A percentile compares a stretch with the other conserved stretches of the same genome.
phyloP scores from a whole-genome alignment of 768 basidiomycete genomes.

The Baorangia bicolor region DNA sequence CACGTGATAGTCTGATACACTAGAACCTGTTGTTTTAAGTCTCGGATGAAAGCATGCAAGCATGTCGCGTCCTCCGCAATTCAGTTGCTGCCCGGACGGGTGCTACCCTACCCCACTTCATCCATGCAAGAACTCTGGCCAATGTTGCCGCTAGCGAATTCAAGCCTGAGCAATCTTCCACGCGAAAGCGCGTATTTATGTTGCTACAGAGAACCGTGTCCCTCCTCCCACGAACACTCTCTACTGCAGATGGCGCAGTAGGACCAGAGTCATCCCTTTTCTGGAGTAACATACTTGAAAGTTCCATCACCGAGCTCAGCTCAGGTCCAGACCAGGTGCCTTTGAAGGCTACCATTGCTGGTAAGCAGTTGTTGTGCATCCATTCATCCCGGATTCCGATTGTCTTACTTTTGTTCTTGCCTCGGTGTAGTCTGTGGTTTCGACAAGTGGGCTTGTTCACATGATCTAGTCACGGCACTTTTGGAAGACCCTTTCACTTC shows the following conservation, averaged over 20 bases:
- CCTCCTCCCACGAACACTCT: slow-evolving; percentile 46
- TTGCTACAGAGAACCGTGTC: slow-evolving; percentile 49
- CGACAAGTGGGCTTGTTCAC: slow-evolving; percentile 52
- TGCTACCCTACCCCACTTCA: background rate
- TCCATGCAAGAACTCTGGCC: slow-evolving; percentile 1
- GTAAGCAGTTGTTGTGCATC: slow-evolving; percentile 34
- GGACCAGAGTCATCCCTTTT: slow-evolving; percentile 37
- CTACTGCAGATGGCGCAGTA: slow-evolving; percentile 16
- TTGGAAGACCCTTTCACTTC: slow-evolving; percentile 68
- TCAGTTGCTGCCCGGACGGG: slow-evolving; percentile 1
- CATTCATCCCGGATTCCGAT: slow-evolving; percentile 1
- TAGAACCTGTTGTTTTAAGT: background rate
- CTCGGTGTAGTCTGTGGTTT: slow-evolving; percentile 52
- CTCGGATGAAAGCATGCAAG: slow-evolving; percentile 23
- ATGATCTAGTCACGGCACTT: slow-evolving; percentile 65
- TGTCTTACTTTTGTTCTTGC: background rate
- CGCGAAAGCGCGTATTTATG: slow-evolving; percentile 37
- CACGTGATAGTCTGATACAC: slow-evolving; percentile 16
- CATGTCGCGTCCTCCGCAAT: slow-evolving; percentile 22
- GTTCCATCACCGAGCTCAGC: slow-evolving; percentile 31
- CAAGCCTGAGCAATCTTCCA: background rate
- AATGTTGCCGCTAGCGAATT: background rate
- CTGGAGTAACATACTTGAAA: slow-evolving; percentile 47
- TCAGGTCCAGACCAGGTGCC: slow-evolving; percentile 33
- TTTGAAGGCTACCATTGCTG: slow-evolving; percentile 45